Evolutionary conservation across 176 grass and related monocot species (phyloP).

Genomic region (Phoenix roebelenii): DNA sequence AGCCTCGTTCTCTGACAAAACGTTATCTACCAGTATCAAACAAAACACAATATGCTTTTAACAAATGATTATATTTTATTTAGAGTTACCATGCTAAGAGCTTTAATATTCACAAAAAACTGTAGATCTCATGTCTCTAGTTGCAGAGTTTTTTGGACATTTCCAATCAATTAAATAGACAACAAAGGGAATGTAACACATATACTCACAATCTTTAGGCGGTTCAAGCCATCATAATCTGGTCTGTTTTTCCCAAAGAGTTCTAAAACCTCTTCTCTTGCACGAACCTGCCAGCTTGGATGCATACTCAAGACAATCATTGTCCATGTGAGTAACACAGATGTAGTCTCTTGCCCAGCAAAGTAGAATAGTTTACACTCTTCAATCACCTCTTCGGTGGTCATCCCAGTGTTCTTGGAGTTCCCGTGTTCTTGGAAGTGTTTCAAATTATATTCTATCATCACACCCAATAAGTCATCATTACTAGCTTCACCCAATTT

Average conservation of each 20-base stretch:
- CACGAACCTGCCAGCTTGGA: slow-evolving; percentile 68
- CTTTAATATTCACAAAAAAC: too few species aligned
- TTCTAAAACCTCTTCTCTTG: slow-evolving; percentile 50
- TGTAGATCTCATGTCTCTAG: too few species aligned
- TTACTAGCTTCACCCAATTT: background rate
- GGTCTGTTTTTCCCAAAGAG: slow-evolving; percentile 35
- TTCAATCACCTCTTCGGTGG: slow-evolving; percentile 37
- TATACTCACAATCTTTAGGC: slow-evolving; percentile 38
- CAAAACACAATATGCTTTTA: too few species aligned
- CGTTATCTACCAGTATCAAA: too few species aligned
- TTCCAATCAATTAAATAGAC: too few species aligned
- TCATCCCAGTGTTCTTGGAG: too few species aligned
- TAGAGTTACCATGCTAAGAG: too few species aligned
- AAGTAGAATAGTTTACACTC: slow-evolving; percentile 96
- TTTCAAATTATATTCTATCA: slow-evolving; percentile 21
- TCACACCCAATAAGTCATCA: slow-evolving; percentile 14
- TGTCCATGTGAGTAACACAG: slow-evolving; percentile 70
- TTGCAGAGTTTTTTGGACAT: too few species aligned
- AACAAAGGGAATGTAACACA: too few species aligned
- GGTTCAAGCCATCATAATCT: slow-evolving; percentile 48
- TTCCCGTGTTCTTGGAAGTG: background rate
- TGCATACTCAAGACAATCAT: slow-evolving; percentile 67
- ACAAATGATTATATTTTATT: too few species aligned
- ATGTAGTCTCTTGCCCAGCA: slow-evolving; percentile 75
- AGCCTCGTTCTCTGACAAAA: too few species aligned